A percentile compares a stretch with the other conserved stretches of the same genome.
phyloP scores from a whole-genome alignment of 495 filamentous ascomycete genomes.

The Elaphomyces granulatus region DNA sequence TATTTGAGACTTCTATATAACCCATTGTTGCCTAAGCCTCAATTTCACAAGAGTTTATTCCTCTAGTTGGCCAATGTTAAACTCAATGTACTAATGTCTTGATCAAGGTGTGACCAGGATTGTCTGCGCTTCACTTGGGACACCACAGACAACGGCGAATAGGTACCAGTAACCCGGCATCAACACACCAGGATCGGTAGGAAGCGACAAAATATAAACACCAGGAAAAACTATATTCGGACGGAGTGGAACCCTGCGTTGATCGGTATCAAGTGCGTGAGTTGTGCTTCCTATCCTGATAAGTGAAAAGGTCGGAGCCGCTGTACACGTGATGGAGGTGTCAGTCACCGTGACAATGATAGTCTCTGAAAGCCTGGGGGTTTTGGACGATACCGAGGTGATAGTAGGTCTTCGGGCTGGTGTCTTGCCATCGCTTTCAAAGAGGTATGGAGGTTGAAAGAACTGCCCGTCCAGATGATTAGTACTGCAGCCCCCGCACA shows the following conservation, averaged over 20 bases:
- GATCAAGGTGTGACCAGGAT: constrained; percentile 9
- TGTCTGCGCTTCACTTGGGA: constrained; percentile 25
- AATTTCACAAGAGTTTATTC: too few relatives aligned
- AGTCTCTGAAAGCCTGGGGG: constrained; percentile 16
- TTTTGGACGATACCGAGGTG: constrained; percentile 9
- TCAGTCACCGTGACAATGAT: constrained; percentile 28
- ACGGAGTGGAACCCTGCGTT: constrained; percentile 28
- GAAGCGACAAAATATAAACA: constrained; percentile 20
- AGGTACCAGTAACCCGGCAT: constrained; percentile 38
- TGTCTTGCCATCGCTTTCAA: constrained; percentile 23
- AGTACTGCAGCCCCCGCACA: constrained; percentile 33
- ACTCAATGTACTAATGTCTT: too few relatives aligned
- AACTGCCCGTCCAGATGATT: constrained; percentile 47
- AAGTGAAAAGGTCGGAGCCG: constrained; percentile 13
- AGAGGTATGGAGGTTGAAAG: constrained; percentile 42
- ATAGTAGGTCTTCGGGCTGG: constrained; percentile 28
- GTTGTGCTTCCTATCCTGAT: constrained; percentile 30
- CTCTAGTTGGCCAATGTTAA: too few relatives aligned
- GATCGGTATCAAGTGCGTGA: constrained; percentile 38
- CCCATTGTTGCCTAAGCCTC: too few relatives aligned
- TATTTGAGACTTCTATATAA: too few relatives aligned
- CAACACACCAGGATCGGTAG: constrained; percentile 27
- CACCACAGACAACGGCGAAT: constrained; percentile 30
- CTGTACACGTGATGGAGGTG: too few relatives aligned
- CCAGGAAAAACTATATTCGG: constrained; percentile 6